These are phyloP conservation scores for Barnettozyma siamensis DNA, from an alignment of 805 yeast species.

Conservation along the genomic window DNA sequence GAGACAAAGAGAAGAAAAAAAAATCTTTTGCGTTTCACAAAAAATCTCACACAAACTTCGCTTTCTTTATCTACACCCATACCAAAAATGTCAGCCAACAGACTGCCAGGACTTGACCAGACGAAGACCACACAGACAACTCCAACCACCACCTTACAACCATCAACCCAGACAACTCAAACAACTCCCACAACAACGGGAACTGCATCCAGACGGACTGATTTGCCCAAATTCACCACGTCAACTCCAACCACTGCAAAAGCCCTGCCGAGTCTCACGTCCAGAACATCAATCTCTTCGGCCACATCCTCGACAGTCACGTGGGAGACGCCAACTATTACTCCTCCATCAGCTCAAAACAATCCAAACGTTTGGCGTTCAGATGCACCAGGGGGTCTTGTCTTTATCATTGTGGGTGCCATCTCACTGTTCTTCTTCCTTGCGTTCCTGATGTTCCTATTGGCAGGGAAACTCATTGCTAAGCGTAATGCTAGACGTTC, in stretches of 20 bases:
- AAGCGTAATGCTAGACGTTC: conserved; percentile 46
- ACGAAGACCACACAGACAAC: neutral
- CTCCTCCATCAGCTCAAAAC: conserved; percentile 47
- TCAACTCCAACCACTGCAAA: neutral
- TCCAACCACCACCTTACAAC: neutral
- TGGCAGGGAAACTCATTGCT: conserved; percentile 42
- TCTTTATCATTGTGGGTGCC: conserved; percentile 76
- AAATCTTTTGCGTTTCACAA: neutral
- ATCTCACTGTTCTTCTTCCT: conserved; percentile 55
- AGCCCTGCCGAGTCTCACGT: neutral
- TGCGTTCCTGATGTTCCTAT: conserved; percentile 47
- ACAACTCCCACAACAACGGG: neutral
- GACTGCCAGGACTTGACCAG: neutral
- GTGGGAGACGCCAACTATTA: conserved; percentile 29
- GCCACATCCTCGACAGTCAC: conserved; percentile 6
- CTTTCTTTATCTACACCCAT: neutral
- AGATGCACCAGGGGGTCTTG: conserved; percentile 64
- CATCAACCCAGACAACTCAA: neutral
- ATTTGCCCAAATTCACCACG: neutral
- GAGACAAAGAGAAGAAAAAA: neutral
- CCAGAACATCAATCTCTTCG: neutral
- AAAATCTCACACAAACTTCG: neutral
- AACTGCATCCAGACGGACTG: neutral
- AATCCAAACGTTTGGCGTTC: conserved; percentile 62
- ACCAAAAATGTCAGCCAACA: neutral